phyloP scores from a whole-genome alignment of 768 basidiomycete genomes.

The Tricholoma furcatifolium region DNA sequence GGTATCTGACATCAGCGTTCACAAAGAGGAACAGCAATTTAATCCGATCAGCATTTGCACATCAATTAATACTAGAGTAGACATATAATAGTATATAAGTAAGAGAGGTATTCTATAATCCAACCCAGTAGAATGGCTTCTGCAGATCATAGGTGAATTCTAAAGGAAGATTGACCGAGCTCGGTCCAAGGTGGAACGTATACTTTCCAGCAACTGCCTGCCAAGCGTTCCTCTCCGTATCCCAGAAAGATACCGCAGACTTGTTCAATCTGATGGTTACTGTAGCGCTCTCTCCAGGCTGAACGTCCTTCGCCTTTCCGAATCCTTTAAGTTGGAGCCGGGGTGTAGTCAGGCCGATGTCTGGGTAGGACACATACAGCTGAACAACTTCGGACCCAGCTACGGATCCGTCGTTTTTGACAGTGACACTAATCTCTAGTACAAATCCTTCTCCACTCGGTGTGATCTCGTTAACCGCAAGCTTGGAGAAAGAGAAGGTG shows the following conservation, averaged over 20 bases:
- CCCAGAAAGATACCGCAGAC: slow-evolving; percentile 70
- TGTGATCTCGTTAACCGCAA: slow-evolving; percentile 34
- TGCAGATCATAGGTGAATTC: slow-evolving; percentile 21
- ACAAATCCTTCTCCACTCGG: slow-evolving; percentile 25
- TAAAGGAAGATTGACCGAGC: slow-evolving; percentile 28
- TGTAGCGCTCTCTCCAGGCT: slow-evolving; percentile 39
- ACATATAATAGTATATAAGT: no score
- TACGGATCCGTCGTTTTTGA: slow-evolving; percentile 55
- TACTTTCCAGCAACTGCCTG: slow-evolving; percentile 51
- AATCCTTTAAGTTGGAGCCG: slow-evolving; percentile 64
- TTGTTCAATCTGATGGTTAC: slow-evolving; percentile 56
- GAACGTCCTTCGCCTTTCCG: slow-evolving; percentile 52
- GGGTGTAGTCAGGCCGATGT: slow-evolving; percentile 52
- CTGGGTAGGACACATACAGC: slow-evolving; percentile 56
- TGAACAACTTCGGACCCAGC: slow-evolving; percentile 66
- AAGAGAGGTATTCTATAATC: slow-evolving; percentile 17
- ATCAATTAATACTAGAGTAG: not conserved
- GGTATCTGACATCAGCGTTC: slow-evolving; percentile 9
- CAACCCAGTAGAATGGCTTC: slow-evolving; percentile 28
- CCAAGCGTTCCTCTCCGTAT: slow-evolving; percentile 45
- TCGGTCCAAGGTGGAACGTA: slow-evolving; percentile 44
- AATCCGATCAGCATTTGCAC: not conserved
- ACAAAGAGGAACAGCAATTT: not conserved
- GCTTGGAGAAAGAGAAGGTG: slow-evolving; percentile 53
- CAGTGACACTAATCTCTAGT: slow-evolving; percentile 41